phyloP scores from a whole-genome alignment of 2,329 filamentous ascomycete species.

The Amphichorda felina region DNA sequence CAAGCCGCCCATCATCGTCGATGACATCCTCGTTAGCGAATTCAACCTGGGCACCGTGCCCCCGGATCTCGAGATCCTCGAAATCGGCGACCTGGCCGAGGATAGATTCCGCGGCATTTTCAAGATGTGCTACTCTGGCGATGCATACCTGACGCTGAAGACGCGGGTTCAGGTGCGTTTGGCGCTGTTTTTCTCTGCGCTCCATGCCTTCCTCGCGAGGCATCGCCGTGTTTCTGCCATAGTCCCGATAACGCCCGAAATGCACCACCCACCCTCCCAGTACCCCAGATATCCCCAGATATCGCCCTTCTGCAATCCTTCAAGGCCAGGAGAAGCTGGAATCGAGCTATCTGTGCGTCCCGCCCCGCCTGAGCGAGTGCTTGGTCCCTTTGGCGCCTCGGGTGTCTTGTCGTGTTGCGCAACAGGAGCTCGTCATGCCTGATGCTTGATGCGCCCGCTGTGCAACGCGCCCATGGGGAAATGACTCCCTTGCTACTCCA shows the following conservation, averaged over 20 bases:
- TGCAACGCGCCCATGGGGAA: too few relatives aligned
- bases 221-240: not conserved
- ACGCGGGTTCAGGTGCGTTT: conserved; percentile 78
- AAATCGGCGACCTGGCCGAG: conserved; percentile 94
- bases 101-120: conserved; percentile 97
- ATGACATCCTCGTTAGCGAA: conserved; percentile 97
- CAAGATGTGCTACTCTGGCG: conserved; percentile 96
- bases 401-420: too few relatives aligned
- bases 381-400: too few relatives aligned
- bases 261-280: not conserved
- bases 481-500: too few relatives aligned
- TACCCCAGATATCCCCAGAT: not conserved
- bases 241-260: conserved; percentile 3
- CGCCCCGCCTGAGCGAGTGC: too few relatives aligned
- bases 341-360: too few relatives aligned
- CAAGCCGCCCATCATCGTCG: conserved; percentile 97
- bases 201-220: not conserved
- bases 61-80: conserved; percentile 89
- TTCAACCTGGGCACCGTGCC: conserved; percentile 92
- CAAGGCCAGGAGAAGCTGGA: too few relatives aligned
- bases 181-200: conserved; percentile 5
- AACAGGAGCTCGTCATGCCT: too few relatives aligned
- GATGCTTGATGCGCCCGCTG: too few relatives aligned
- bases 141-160: conserved; percentile 89
- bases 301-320: too few relatives aligned